These are phyloP conservation scores for Chaetomiaceae sp. DNA, from an alignment of 2,329 filamentous ascomycete genomes.

Conservation along the genomic window DNA sequence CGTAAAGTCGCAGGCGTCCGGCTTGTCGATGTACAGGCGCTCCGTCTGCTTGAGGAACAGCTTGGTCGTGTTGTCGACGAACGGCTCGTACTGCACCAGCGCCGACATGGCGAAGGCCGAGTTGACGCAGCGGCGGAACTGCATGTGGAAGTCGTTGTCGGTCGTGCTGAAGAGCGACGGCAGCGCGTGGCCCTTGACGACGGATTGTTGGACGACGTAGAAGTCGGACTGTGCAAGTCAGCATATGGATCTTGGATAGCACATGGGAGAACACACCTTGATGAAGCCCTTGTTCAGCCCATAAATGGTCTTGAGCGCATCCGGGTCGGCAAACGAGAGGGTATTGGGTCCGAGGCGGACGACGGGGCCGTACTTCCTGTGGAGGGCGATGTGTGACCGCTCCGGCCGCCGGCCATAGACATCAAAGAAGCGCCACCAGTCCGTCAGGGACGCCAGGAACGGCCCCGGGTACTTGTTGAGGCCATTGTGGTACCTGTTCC, in stretches of 20 bases:
- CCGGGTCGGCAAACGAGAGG: slow-evolving; percentile 69
- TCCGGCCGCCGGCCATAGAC: slow-evolving; percentile 63
- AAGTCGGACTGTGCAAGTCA: slow-evolving; percentile 61
- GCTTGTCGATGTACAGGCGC: slow-evolving; percentile 46
- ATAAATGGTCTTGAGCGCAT: slow-evolving; percentile 71
- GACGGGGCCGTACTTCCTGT: slow-evolving; percentile 67
- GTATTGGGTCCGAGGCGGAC: slow-evolving; percentile 71
- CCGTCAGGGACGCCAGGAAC: slow-evolving; percentile 60
- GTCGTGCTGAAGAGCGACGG: slow-evolving; percentile 73
- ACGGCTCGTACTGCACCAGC: slow-evolving; percentile 73
- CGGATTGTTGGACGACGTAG: slow-evolving; percentile 72
- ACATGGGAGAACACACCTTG: slow-evolving; percentile 51
- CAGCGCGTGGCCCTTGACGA: slow-evolving; percentile 62
- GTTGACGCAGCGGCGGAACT: slow-evolving; percentile 71
- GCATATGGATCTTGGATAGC: background rate
- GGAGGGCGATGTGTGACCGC: slow-evolving; percentile 62
- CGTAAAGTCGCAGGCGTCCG: slow-evolving; percentile 56
- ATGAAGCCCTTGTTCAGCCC: slow-evolving; percentile 75
- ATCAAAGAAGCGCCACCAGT: slow-evolving; percentile 72
- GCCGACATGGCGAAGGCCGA: slow-evolving; percentile 73
- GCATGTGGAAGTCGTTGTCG: slow-evolving; percentile 70
- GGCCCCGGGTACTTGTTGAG: slow-evolving; percentile 71
- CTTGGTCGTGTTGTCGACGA: slow-evolving; percentile 70
- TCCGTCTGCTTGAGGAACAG: slow-evolving; percentile 64
- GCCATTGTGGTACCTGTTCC: slow-evolving; percentile 51